Conservation (phyloP, 2,329 filamentous ascomycete genomes). For the Orbilia oligospora region DNA sequence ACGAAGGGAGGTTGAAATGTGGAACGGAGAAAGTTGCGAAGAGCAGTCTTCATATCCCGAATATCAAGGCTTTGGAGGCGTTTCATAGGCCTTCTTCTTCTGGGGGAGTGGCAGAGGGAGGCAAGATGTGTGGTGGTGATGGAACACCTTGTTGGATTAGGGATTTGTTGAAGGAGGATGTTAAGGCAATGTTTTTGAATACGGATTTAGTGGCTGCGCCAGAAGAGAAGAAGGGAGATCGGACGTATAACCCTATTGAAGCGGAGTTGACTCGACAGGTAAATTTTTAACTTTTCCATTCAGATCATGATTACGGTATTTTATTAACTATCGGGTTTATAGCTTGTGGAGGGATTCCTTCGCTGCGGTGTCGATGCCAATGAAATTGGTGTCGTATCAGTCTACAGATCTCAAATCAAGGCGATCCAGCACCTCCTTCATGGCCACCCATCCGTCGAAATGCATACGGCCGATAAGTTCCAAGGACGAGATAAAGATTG, state of each 20-base stretch:
- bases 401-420: constrained; percentile 89
- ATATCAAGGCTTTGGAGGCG: constrained; percentile 73
- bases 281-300: neutral
- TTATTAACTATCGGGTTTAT: constrained; percentile 67
- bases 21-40: constrained; percentile 82
- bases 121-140: constrained; percentile 30
- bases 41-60: constrained; percentile 77
- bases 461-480: constrained; percentile 97
- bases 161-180: constrained; percentile 62
- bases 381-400: constrained; percentile 94
- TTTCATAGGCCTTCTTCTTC: constrained; percentile 57
- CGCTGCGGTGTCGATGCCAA: constrained; percentile 79
- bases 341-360: constrained; percentile 85
- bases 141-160: constrained; percentile 62
- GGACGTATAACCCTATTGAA: constrained; percentile 90
- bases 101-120: neutral
- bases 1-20: constrained; percentile 89
- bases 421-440: constrained; percentile 81
- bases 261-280: constrained; percentile 69
- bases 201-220: constrained; percentile 81
- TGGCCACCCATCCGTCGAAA: constrained; percentile 78
- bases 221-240: constrained; percentile 83
- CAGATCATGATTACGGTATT: neutral
- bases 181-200: constrained; percentile 87
- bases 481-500: constrained; percentile 97